Percentiles rank a stretch among this genome's conserved stretches.
phyloP scores from a whole-genome alignment of 78 protist species.

The Isochrysis galbana region DNA sequence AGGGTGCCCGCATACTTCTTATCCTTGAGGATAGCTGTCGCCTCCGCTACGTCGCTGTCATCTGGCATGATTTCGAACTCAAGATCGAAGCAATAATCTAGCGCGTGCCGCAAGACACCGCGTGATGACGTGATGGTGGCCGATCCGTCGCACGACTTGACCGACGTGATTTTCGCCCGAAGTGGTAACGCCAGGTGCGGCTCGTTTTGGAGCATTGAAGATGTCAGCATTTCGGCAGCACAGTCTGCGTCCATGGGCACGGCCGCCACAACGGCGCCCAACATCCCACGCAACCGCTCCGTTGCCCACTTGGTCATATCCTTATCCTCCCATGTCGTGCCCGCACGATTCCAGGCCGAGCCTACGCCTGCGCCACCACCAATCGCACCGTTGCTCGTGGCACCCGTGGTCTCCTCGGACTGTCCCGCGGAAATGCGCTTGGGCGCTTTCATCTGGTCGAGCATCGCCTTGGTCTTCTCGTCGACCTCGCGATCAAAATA shows the following conservation, averaged over 20 bases:
- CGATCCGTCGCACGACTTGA: background rate
- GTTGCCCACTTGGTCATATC: background rate
- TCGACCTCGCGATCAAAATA: constrained; percentile 3
- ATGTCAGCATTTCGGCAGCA: no score
- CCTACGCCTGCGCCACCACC: background rate
- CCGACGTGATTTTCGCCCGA: background rate
- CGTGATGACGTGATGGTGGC: background rate
- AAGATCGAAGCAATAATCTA: background rate
- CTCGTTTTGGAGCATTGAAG: background rate
- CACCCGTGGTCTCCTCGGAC: background rate
- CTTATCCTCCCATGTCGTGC: background rate
- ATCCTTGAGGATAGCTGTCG: background rate
- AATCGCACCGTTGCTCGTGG: no score
- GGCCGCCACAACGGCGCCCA: background rate
- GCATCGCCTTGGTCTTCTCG: background rate
- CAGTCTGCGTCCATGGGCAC: no score
- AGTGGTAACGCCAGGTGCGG: background rate
- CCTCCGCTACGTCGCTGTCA: background rate
- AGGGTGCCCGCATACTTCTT: background rate
- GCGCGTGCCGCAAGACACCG: background rate
- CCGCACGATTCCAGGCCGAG: background rate
- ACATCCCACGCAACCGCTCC: background rate
- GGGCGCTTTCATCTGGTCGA: background rate
- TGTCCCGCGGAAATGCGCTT: background rate
- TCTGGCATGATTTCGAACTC: background rate